Conservation (phyloP, 1,139 yeast genomes). For the Scheffersomyces insectosa region DNA sequence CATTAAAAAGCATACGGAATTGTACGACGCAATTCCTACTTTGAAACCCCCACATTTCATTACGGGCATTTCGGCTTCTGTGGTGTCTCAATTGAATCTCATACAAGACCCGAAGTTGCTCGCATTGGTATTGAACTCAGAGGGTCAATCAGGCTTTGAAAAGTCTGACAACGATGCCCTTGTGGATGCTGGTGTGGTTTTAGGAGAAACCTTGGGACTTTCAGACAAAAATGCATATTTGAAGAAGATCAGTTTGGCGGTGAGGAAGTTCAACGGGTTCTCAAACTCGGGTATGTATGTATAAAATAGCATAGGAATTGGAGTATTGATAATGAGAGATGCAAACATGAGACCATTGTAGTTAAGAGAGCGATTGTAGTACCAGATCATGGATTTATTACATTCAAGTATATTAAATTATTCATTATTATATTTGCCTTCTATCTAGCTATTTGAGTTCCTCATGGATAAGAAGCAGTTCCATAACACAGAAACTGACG, state of each 20-base stretch:
- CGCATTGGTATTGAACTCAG: slow-evolving; percentile 47
- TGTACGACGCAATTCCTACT: slow-evolving; percentile 24
- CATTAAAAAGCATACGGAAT: slow-evolving; percentile 6
- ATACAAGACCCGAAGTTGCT: slow-evolving; percentile 10
- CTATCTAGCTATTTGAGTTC: slow-evolving; percentile 36
- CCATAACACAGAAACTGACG: slow-evolving; percentile 90
- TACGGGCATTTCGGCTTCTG: slow-evolving; percentile 52
- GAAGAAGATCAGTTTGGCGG: slow-evolving; percentile 26
- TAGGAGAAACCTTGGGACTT: slow-evolving; percentile 16
- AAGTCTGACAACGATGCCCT: slow-evolving; percentile 38
- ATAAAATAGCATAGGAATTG: slow-evolving; percentile 10
- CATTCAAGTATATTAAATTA: neutral
- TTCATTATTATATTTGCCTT: neutral
- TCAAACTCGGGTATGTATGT: slow-evolving; percentile 44
- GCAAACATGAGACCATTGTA: no score
- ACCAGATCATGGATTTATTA: no score
- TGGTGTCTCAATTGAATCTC: slow-evolving; percentile 30
- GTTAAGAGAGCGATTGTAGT: no score
- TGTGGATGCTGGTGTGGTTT: slow-evolving; percentile 31
- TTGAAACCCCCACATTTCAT: slow-evolving; percentile 57
- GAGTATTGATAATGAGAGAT: no score
- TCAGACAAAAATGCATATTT: slow-evolving; percentile 20
- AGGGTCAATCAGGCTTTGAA: slow-evolving; percentile 60
- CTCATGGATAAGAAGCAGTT: slow-evolving; percentile 85
- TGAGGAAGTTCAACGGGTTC: slow-evolving; percentile 37